Percentiles rank a stretch among this genome's conserved stretches.
These are phyloP conservation scores for Endocalyx cinctus DNA, from an alignment of 2,329 filamentous ascomycete genomes.

Conservation along the genomic window DNA sequence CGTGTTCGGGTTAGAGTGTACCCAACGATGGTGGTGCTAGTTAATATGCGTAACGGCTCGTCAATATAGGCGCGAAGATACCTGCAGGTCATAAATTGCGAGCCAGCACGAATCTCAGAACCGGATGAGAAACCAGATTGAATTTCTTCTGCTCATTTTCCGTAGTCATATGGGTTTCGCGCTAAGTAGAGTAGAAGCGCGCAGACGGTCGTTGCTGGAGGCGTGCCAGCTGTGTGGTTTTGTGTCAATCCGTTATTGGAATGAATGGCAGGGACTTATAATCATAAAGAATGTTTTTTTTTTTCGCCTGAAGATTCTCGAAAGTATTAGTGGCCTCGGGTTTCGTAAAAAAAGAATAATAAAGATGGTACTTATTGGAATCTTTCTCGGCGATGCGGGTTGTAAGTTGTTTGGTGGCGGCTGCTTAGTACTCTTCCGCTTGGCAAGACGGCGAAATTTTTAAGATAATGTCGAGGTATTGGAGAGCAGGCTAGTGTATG, in stretches of 20 bases:
- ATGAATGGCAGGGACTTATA: no score
- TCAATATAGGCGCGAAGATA: conserved; percentile 44
- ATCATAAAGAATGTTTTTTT: conserved; percentile 4
- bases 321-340: no score
- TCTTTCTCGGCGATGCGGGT: not conserved
- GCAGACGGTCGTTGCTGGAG: conserved; percentile 23
- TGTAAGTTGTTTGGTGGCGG: not conserved
- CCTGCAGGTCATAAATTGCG: conserved; percentile 26
- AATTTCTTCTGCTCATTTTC: conserved; percentile 25
- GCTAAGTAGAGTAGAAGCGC: conserved; percentile 32
- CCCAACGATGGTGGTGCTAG: conserved; percentile 33
- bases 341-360: not conserved
- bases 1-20: conserved; percentile 28
- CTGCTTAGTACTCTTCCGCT: no score
- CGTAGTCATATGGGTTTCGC: conserved; percentile 22
- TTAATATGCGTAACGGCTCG: conserved; percentile 42
- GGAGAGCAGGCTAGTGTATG: not conserved
- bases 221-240: no score
- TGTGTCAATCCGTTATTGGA: no score
- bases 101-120: conserved; percentile 23
- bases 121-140: conserved; percentile 27
- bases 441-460: not conserved
- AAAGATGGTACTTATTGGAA: not conserved
- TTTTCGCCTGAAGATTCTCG: not conserved
- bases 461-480: not conserved